phyloP scores from a whole-genome alignment of 768 basidiomycete genomes.

The Pulveroboletus sp. region DNA sequence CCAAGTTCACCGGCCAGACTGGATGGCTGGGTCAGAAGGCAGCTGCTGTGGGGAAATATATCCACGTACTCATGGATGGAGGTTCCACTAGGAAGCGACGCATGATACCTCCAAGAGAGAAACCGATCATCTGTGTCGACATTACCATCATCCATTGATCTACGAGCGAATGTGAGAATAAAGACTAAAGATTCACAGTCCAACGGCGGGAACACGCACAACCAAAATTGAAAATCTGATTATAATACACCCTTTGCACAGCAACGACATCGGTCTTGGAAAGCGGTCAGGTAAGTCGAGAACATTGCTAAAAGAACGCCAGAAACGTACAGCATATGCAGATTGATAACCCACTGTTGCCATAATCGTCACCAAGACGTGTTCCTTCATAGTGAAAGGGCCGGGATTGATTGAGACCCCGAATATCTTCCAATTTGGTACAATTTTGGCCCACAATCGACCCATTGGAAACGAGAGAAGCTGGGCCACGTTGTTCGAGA shows the following conservation, averaged over 20 bases:
- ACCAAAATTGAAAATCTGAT: conserved; percentile 50
- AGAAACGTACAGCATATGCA: conserved; percentile 45
- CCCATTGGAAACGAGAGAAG: conserved; percentile 68
- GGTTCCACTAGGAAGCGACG: conserved; percentile 63
- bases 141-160: conserved; percentile 61
- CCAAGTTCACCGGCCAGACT: conserved; percentile 75
- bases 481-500: conserved; percentile 58
- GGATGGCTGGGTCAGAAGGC: conserved; percentile 15
- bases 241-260: conserved; percentile 68
- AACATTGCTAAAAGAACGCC: too few relatives aligned
- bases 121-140: conserved; percentile 70
- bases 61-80: conserved; percentile 54
- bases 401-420: conserved; percentile 69
- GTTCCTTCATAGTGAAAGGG: conserved; percentile 72
- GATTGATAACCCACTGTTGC: conserved; percentile 53
- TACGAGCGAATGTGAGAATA: too few relatives aligned
- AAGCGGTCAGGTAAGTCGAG: too few relatives aligned
- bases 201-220: conserved; percentile 29
- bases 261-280: conserved; percentile 66
- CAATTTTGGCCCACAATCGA: conserved; percentile 30
- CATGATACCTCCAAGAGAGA: conserved; percentile 54
- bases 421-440: conserved; percentile 51
- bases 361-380: conserved; percentile 67
- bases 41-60: not conserved
- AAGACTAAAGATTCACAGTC: not conserved